A percentile compares a stretch with the other conserved stretches of the same genome.
phyloP scores from a whole-genome alignment of 169 alveolate genomes.

The Theileria orientalis region DNA sequence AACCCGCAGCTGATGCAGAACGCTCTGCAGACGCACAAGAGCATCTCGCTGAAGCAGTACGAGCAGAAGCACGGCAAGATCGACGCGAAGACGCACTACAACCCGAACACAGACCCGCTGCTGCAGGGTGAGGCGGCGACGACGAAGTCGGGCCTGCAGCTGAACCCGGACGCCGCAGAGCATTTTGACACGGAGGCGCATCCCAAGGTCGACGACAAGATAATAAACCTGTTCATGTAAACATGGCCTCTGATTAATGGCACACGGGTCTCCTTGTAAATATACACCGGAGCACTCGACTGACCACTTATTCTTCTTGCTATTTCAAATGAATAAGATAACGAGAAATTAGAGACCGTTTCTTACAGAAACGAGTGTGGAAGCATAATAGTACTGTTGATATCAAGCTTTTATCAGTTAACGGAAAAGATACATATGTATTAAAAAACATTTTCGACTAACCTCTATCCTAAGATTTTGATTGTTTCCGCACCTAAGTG shows the following conservation, averaged over 20 bases:
- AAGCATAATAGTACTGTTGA: too few relatives aligned
- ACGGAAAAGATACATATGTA: too few relatives aligned
- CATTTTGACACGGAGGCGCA: conserved; percentile 5
- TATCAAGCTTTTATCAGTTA: too few relatives aligned
- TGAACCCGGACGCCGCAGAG: background rate
- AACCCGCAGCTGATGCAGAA: conserved; percentile 63
- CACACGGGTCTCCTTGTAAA: too few relatives aligned
- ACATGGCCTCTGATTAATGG: background rate
- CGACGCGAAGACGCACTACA: conserved; percentile 62
- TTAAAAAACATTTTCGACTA: too few relatives aligned
- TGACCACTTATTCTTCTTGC: too few relatives aligned
- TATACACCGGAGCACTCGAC: too few relatives aligned
- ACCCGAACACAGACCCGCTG: conserved; percentile 62
- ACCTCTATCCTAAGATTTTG: too few relatives aligned
- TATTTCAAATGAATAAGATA: too few relatives aligned
- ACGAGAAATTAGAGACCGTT: too few relatives aligned
- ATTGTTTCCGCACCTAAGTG: too few relatives aligned
- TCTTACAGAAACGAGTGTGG: too few relatives aligned
- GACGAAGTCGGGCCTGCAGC: conserved; percentile 11
- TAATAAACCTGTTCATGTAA: conserved; percentile 54
- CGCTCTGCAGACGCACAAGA: conserved; percentile 63
- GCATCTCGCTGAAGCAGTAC: conserved; percentile 65
- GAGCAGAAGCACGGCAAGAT: conserved; percentile 74
- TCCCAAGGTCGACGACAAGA: conserved; percentile 22
- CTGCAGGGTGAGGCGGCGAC: conserved; percentile 42